Evolutionary conservation across 2,329 filamentous ascomycete genomes (phyloP).

Genomic region (Trichoderma polysporum): DNA sequence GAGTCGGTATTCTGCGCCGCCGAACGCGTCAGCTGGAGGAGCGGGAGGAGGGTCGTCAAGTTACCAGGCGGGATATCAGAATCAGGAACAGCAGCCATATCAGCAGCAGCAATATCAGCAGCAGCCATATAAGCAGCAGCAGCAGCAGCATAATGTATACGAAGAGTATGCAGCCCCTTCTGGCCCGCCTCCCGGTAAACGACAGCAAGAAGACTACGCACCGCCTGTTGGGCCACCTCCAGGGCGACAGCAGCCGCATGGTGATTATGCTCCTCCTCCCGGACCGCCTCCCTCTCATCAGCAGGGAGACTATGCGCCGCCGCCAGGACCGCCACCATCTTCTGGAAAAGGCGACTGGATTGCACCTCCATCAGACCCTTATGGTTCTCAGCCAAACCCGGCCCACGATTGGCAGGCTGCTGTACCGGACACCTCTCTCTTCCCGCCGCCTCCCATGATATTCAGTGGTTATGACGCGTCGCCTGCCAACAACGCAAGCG

Average conservation of each 20-base stretch:
- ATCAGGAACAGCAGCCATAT: conserved; percentile 10
- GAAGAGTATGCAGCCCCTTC: conserved; percentile 34
- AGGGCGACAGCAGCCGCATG: conserved; percentile 22
- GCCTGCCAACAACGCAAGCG: conserved; percentile 67
- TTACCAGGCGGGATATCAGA: conserved; percentile 8
- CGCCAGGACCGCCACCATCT: conserved; percentile 36
- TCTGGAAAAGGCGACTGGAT: conserved; percentile 28
- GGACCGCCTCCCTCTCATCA: conserved; percentile 34
- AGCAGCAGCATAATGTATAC: conserved; percentile 23
- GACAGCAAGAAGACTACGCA: conserved; percentile 23
- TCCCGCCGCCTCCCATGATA: conserved; percentile 71
- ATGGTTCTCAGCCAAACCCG: conserved; percentile 30
- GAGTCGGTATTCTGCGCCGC: conserved; percentile 18
- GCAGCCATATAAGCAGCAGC: conserved; percentile 6
- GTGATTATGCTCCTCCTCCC: conserved; percentile 29
- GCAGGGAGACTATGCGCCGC: conserved; percentile 30
- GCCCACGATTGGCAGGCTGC: conserved; percentile 69
- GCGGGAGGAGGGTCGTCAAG: conserved; percentile 11
- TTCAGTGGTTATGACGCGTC: conserved; percentile 63
- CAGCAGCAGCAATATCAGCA: conserved; percentile 16
- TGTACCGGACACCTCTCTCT: conserved; percentile 69
- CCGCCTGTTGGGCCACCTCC: conserved; percentile 29
- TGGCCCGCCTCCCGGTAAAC: conserved; percentile 32
- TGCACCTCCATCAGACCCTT: conserved; percentile 39
- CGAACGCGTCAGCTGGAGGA: conserved; percentile 12